Base-by-base conservation (phyloP, 192 early-diverging fungal species). In the Mortierella antarctica region DNA sequence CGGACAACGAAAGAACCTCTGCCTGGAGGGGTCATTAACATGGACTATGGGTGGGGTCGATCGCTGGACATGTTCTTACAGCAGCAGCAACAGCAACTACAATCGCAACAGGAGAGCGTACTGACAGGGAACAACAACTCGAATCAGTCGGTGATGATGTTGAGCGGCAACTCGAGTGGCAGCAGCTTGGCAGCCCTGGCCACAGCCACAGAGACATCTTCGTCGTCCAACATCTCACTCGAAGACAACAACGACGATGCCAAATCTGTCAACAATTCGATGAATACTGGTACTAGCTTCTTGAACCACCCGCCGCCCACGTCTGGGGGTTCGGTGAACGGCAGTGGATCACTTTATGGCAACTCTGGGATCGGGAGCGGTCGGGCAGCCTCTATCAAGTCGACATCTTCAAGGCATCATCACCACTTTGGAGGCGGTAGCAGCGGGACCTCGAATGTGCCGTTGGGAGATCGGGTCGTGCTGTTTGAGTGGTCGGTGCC, bases 21-120 rank as follows among this genome's bases (percentile, higher is more conserved):
- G 77, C 73, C 86, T 11, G 96, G 97, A 51, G 95, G 93, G 41
- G 91, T 95, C 4, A 91, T 93, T 64, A 98, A 94, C 68, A 90
- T 93, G 83, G 97, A 99, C 67, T 97, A 95, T 67, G 97, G 97
- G 5, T 99, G 97, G 97, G 90, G 92, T 63, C 62, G 72, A 41
- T 83, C 83, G 8, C 49, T 90, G 17, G 71, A 86, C 10, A 44
- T 42, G 20, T 23, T 64, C 3, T 31, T 31, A 31, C 31, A 31
- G 3, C 31, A 31, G 40, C 12, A 59, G 40, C 31, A 6, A 41
- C 31, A 41, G 40, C 12, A 20, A 56, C 54, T 12, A 7, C 11
- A 21, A 10, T 15, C 14, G 12, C 41, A 46, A 61, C 42, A 46
- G 41, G 10, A 20, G 0, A 48, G 5, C 45, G 4, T 10, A 31